These are phyloP conservation scores for Auriscalpium orientale DNA, from an alignment of 768 basidiomycete genomes.

Conservation along the genomic window DNA sequence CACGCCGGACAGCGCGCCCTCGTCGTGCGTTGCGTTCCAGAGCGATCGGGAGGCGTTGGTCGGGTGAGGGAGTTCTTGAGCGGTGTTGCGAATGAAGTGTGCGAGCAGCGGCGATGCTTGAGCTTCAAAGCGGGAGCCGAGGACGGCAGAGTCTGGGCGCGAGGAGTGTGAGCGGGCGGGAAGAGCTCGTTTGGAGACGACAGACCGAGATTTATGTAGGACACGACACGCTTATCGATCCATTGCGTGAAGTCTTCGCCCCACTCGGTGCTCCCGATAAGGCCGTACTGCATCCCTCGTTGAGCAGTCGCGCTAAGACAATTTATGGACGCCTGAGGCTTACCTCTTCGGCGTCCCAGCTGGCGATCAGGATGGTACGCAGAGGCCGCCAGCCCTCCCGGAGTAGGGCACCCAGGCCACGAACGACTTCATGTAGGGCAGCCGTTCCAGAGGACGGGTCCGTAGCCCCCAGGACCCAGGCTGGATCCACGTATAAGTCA, in stretches of 20 bases:
- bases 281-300: conserved; percentile 38
- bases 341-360: conserved; percentile 73
- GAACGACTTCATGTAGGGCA: conserved; percentile 67
- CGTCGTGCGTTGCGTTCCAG: conserved; percentile 70
- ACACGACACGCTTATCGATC: conserved; percentile 71
- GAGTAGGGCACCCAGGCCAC: conserved; percentile 65
- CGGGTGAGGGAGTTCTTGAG: conserved; percentile 69
- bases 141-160: conserved; percentile 48
- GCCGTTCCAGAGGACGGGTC: conserved; percentile 81
- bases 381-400: conserved; percentile 78
- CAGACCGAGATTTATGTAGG: conserved; percentile 75
- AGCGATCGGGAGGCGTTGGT: conserved; percentile 54
- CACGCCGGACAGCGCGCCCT: conserved; percentile 41
- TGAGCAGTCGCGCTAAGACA: neutral
- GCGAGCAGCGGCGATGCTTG: conserved; percentile 76
- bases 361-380: conserved; percentile 66
- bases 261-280: conserved; percentile 87
- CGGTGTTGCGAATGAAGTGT: conserved; percentile 60
- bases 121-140: conserved; percentile 49
- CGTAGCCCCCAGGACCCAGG: conserved; percentile 75
- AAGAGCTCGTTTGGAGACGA: neutral
- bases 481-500: conserved; percentile 16
- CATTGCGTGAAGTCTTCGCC: conserved; percentile 86
- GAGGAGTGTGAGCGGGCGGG: neutral
- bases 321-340: neutral